Evolutionary conservation across 164 flowering plant species (phyloP).

Genomic region (Chimonanthus praecox): DNA sequence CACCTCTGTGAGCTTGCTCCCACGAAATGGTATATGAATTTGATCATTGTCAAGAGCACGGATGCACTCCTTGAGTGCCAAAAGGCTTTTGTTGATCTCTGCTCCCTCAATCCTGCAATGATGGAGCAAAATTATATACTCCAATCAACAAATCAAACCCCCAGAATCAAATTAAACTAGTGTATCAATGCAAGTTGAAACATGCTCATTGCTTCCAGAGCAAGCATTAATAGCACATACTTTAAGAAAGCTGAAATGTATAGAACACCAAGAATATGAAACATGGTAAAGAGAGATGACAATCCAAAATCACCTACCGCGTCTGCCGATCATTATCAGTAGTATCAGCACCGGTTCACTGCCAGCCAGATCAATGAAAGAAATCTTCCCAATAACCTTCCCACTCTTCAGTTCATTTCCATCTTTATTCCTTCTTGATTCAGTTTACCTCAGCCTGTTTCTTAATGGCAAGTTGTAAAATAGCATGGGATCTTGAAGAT

Average conservation of each 20-base stretch:
- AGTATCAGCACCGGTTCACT: slow-evolving; percentile 99
- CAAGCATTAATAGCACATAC: not conserved
- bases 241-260: not conserved
- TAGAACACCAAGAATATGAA: not conserved
- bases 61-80: slow-evolving; percentile 98
- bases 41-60: slow-evolving; percentile 99
- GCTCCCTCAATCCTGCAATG: slow-evolving; percentile 92
- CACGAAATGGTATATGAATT: slow-evolving; percentile 97
- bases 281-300: not conserved
- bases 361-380: slow-evolving; percentile 98
- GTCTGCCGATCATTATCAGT: slow-evolving; percentile 98
- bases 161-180: not conserved
- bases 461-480: slow-evolving; percentile 84
- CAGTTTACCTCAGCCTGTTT: slow-evolving; percentile 79
- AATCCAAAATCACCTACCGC: slow-evolving; percentile 35
- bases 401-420: slow-evolving; percentile 60
- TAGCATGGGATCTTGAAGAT: slow-evolving; percentile 98
- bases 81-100: slow-evolving; percentile 96
- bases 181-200: not conserved
- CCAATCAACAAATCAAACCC: not conserved
- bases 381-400: slow-evolving; percentile 88
- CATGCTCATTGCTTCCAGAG: not conserved
- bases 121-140: not conserved
- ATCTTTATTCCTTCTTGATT: slow-evolving; percentile 63
- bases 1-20: slow-evolving; percentile 99